Evolutionary conservation across 2,329 filamentous ascomycete species (phyloP).

Genomic region (Pseudopyricularia javanii): DNA sequence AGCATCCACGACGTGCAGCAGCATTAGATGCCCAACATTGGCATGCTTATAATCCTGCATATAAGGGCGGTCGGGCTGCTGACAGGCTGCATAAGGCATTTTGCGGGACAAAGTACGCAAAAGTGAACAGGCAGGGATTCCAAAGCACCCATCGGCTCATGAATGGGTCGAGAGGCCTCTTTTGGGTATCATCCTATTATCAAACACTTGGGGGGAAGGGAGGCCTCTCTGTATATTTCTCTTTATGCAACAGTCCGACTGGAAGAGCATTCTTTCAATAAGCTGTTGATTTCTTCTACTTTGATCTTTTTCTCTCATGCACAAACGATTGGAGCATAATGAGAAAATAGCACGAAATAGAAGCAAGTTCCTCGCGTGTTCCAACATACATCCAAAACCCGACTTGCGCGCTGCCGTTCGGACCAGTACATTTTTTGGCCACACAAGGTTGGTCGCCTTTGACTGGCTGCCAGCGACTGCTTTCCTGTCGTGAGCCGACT

Average conservation of each 20-base stretch:
- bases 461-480: not conserved
- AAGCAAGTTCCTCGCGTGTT: not conserved
- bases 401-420: not conserved
- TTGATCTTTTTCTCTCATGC: no score
- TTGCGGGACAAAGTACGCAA: not conserved
- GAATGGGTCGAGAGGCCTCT: not conserved
- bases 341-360: not conserved
- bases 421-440: not conserved
- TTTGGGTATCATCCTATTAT: no score
- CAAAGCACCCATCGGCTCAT: not conserved
- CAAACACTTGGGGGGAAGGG: not conserved
- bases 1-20: not conserved
- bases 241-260: not conserved
- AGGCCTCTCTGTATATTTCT: not conserved
- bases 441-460: not conserved
- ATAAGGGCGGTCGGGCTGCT: not conserved
- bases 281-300: no score
- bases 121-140: not conserved
- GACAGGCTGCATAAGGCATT: not conserved
- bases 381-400: not conserved
- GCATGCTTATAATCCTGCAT: not conserved
- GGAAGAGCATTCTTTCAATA: no score
- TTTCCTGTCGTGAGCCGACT: not conserved
- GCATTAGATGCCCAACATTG: not conserved
- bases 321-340: no score